phyloP scores from a whole-genome alignment of 768 basidiomycete species.

The Lactifluus hygrophoroides region DNA sequence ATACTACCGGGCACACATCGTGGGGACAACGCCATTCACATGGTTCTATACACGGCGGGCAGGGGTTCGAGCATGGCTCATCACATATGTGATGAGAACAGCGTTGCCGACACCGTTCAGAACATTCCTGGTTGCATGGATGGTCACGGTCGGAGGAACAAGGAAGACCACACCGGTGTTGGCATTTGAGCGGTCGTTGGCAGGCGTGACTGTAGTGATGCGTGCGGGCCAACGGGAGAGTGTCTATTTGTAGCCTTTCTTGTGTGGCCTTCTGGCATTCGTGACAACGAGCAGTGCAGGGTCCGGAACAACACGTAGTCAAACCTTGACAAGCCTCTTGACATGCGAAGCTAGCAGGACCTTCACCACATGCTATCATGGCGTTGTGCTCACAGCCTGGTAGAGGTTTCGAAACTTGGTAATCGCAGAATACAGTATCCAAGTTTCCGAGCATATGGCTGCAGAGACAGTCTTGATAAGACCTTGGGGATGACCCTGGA shows the following conservation, averaged over 20 bases:
- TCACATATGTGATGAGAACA: slow-evolving; percentile 27
- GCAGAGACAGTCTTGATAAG: neutral
- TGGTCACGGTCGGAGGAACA: slow-evolving; percentile 25
- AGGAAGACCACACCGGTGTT: slow-evolving; percentile 24
- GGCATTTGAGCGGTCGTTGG: slow-evolving; percentile 25
- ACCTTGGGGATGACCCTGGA: too few relatives aligned
- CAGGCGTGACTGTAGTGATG: slow-evolving; percentile 26
- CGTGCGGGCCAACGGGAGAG: neutral
- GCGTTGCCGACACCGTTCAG: slow-evolving; percentile 21
- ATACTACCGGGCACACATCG: slow-evolving; percentile 26
- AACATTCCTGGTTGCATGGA: slow-evolving; percentile 24
- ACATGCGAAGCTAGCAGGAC: slow-evolving; percentile 20
- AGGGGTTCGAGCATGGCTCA: slow-evolving; percentile 25
- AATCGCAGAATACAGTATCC: slow-evolving; percentile 21
- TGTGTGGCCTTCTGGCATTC: slow-evolving; percentile 24
- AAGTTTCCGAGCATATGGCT: slow-evolving; percentile 25
- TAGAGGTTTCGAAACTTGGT: slow-evolving; percentile 22
- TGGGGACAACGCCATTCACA: slow-evolving; percentile 31
- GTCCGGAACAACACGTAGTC: slow-evolving; percentile 25
- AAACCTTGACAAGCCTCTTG: slow-evolving; percentile 21
- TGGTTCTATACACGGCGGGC: slow-evolving; percentile 28
- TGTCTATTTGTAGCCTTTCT: neutral
- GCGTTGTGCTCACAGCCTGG: slow-evolving; percentile 27
- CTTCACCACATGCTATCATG: slow-evolving; percentile 11
- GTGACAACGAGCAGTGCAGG: slow-evolving; percentile 25